Evolutionary conservation across 768 basidiomycete species (phyloP).

Genomic region (Russula griseocarnosa): DNA sequence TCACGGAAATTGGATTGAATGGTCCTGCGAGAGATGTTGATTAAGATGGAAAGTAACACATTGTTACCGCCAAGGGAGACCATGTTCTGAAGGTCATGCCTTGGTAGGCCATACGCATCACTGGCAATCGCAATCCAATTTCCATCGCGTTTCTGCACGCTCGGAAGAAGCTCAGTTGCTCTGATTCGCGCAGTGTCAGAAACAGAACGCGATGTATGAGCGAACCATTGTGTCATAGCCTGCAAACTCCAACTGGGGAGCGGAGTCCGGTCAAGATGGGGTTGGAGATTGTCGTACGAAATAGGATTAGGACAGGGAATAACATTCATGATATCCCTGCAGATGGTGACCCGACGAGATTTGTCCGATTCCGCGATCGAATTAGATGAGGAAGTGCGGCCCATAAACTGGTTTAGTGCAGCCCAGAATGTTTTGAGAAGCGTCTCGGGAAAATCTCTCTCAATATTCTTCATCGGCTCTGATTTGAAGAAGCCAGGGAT

Average conservation of each 20-base stretch:
- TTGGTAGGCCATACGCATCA: neutral
- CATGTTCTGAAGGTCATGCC: neutral
- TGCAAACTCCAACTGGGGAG: neutral
- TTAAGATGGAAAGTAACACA: neutral
- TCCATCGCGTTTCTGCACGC: neutral
- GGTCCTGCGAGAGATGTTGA: neutral
- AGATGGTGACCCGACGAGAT: neutral
- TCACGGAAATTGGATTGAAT: neutral
- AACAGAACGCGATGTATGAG: neutral
- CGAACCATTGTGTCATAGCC: neutral
- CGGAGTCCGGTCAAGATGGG: neutral
- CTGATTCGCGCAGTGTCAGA: neutral
- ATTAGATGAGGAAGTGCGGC: neutral
- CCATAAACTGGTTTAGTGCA: neutral
- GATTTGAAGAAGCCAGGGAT: conserved; percentile 7
- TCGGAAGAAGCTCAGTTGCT: neutral
- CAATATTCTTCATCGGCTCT: too few relatives aligned
- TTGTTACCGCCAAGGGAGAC: neutral
- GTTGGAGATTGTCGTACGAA: neutral
- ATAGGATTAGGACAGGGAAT: neutral
- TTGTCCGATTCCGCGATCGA: neutral
- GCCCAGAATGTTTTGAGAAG: neutral
- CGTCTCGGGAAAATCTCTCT: neutral
- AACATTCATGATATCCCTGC: neutral
- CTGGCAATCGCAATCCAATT: neutral